Evolutionary conservation across 768 basidiomycete genomes (phyloP).

Genomic region (Kwoniella botswanensis): DNA sequence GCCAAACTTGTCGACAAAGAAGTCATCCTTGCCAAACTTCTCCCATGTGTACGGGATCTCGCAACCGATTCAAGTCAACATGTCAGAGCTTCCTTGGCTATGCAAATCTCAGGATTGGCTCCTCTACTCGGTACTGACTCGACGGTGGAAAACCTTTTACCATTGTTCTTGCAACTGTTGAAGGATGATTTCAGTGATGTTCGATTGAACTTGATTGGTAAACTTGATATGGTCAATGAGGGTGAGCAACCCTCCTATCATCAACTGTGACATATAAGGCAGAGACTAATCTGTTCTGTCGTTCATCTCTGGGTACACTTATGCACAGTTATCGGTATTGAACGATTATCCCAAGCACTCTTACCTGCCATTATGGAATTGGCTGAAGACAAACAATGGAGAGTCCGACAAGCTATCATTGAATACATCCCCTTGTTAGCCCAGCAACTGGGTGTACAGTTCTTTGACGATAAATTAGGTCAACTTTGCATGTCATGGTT

Average conservation of each 20-base stretch:
- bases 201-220: slow-evolving; percentile 95
- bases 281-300: too few species aligned
- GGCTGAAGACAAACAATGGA: slow-evolving; percentile 99
- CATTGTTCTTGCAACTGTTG: slow-evolving; percentile 90
- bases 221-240: slow-evolving; percentile 91
- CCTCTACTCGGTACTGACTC: slow-evolving; percentile 90
- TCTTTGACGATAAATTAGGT: slow-evolving; percentile 97
- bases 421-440: slow-evolving; percentile 98
- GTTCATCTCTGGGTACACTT: slow-evolving; percentile 23
- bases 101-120: slow-evolving; percentile 93
- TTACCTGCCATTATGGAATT: slow-evolving; percentile 97
- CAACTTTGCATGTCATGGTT: slow-evolving; percentile 99
- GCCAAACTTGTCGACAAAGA: slow-evolving; percentile 91
- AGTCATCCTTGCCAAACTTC: slow-evolving; percentile 86
- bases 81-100: slow-evolving; percentile 93
- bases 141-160: slow-evolving; percentile 94
- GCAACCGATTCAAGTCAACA: slow-evolving; percentile 94
- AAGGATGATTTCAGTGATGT: slow-evolving; percentile 99
- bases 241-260: slow-evolving; percentile 61
- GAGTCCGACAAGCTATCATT: slow-evolving; percentile 98
- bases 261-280: too few species aligned
- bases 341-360: slow-evolving; percentile 88
- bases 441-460: slow-evolving; percentile 92
- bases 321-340: slow-evolving; percentile 89
- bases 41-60: slow-evolving; percentile 93